phyloP scores from a whole-genome alignment of 257 asterid species.

The Gardenia jasminoides region DNA sequence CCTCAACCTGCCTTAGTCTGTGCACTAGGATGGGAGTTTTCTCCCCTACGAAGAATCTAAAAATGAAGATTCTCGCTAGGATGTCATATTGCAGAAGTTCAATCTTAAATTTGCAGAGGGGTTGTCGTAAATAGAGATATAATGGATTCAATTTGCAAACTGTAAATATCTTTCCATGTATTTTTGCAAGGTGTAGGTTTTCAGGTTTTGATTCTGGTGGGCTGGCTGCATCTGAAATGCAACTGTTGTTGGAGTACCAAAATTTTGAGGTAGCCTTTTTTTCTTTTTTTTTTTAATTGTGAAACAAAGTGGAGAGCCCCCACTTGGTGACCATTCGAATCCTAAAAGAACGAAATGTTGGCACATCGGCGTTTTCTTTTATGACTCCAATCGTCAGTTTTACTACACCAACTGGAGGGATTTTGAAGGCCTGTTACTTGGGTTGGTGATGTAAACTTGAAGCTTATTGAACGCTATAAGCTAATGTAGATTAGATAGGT shows the following conservation, averaged over 20 bases:
- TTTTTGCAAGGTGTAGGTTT: neutral
- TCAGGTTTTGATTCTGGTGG: neutral
- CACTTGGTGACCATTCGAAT: neutral
- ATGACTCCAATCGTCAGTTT: neutral
- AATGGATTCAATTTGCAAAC: neutral
- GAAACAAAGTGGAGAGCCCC: neutral
- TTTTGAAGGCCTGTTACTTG: neutral
- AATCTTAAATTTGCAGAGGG: neutral
- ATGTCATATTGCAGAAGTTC: neutral
- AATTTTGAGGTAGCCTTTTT: neutral
- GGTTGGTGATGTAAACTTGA: neutral
- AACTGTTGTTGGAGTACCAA: neutral
- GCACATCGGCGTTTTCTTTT: neutral
- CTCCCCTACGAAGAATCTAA: neutral
- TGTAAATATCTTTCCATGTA: neutral
- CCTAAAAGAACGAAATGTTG: neutral
- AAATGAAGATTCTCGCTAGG: neutral
- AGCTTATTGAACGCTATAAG: neutral
- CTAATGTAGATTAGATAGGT: no score
- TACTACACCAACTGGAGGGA: neutral
- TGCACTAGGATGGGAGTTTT: neutral
- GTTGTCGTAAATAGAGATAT: neutral
- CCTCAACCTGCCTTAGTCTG: neutral
- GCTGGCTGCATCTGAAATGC: neutral
- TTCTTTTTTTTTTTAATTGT: neutral